A percentile compares a stretch with the other conserved stretches of the same genome.
These are phyloP conservation scores for Otatea glauca DNA, from an alignment of 176 grass and related monocot species.

Conservation along the genomic window DNA sequence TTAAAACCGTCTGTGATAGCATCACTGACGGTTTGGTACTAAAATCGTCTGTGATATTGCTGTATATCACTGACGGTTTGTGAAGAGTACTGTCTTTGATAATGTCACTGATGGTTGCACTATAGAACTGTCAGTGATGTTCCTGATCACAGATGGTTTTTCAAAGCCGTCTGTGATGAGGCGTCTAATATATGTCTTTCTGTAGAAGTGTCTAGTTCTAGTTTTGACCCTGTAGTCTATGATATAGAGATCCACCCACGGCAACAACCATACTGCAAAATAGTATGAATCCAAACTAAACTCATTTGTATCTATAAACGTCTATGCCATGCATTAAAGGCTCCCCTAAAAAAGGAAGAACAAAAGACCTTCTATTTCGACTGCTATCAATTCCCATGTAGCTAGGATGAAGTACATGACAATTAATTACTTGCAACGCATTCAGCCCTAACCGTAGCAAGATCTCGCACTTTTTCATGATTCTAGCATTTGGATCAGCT, in stretches of 20 bases:
- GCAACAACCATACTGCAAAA: not conserved
- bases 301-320: not conserved
- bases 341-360: not conserved
- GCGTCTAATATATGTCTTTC: too few relatives aligned
- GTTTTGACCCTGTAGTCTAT: not conserved
- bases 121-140: too few relatives aligned
- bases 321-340: not conserved
- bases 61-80: too few relatives aligned
- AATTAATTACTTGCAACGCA: not conserved
- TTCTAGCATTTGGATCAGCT: not conserved
- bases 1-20: too few relatives aligned
- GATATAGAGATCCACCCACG: not conserved
- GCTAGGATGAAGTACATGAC: not conserved
- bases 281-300: not conserved
- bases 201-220: too few relatives aligned
- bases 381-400: not conserved
- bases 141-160: too few relatives aligned
- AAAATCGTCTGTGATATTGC: too few relatives aligned
- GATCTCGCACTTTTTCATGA: not conserved
- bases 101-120: too few relatives aligned
- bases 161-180: too few relatives aligned
- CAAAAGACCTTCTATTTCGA: not conserved
- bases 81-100: too few relatives aligned
- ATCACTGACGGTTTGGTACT: too few relatives aligned
- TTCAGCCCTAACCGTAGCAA: not conserved